Conservation (phyloP, 305 asterid species). For the Lippia alba region DNA sequence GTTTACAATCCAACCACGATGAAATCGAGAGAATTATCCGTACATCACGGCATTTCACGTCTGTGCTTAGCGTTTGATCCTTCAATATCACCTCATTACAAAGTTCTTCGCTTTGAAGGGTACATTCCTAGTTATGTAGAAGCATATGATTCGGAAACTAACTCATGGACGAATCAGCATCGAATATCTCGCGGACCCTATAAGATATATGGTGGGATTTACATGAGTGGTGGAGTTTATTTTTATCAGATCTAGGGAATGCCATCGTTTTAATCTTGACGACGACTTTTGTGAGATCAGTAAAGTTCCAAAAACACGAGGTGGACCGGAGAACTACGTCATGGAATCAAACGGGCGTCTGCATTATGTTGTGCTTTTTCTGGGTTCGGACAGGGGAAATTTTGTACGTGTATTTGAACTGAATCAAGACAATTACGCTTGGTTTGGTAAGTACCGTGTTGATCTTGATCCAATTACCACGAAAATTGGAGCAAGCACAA, state of each 20-base stretch:
- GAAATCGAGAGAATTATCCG: background rate
- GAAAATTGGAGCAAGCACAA: background rate
- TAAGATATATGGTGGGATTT: background rate
- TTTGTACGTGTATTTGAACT: background rate
- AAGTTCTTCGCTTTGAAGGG: background rate
- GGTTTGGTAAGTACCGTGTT: background rate
- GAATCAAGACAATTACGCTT: background rate
- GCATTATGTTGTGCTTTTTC: background rate
- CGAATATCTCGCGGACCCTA: background rate
- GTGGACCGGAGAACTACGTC: background rate
- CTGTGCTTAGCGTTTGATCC: background rate
- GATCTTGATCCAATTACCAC: background rate
- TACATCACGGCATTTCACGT: no score
- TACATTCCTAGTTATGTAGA: background rate
- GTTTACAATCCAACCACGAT: background rate
- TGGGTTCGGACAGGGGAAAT: background rate
- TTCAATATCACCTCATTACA: background rate
- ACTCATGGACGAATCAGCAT: background rate
- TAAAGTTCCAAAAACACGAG: background rate
- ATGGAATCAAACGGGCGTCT: constrained; percentile 20
- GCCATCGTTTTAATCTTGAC: background rate
- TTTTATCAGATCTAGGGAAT: background rate
- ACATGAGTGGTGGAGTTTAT: background rate
- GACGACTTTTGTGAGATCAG: background rate
- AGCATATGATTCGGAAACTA: constrained; percentile 16